Evolutionary conservation across 257 asterid species (phyloP), one percentile per base, ranked within the genome.

Genomic region (Henckelia pumila): DNA sequence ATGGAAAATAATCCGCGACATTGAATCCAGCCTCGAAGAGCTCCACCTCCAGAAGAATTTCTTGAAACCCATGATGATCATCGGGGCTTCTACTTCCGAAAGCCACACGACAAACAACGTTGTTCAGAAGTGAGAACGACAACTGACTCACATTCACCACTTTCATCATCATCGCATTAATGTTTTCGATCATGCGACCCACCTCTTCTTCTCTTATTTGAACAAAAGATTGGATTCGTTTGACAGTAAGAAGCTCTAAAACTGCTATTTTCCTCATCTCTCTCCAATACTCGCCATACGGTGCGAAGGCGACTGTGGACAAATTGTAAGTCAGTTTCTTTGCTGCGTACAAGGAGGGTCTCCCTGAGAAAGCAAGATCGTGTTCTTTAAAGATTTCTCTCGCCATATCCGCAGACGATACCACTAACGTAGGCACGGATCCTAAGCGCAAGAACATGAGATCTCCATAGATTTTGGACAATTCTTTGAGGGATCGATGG

Each of bases 1-100:
- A 30, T 1, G 86, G 84, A 58, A 83, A 75, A 37, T 28, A 78
- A 76, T 83, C 80, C 19, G 84, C 82, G 32, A 78, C 8, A 21
- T 67, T 76, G 28, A 72, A 61, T 56, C 44, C 81, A 14, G 30
- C 30, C 30, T 63, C 67, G 56, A 20, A 40, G 29, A 63, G 32
- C 56, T 37, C 44, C 68, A 30, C 68, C 14, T 22, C 68, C 22
- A 20, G 33, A 8, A 63, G 44, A 9, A 33, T 56, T 63, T 63
- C 68, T 63, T 63, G 57, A 14, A 63, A 21, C 32, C 47, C 24
- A 30, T 32, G 35, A 4, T 23, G 23, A 23, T 35, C 33, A 30
- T 35, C 33, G 6, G 33, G 8, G 33, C 33, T 30, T 30, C n/a
- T 10, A 28, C 14, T 25, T 44, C 68, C 68, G 8, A 63, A 63